Evolutionary conservation across 2,329 filamentous ascomycete species (phyloP), one percentile per base, ranked within the genome.

Genomic region (Arthrobotrys megalospora): DNA sequence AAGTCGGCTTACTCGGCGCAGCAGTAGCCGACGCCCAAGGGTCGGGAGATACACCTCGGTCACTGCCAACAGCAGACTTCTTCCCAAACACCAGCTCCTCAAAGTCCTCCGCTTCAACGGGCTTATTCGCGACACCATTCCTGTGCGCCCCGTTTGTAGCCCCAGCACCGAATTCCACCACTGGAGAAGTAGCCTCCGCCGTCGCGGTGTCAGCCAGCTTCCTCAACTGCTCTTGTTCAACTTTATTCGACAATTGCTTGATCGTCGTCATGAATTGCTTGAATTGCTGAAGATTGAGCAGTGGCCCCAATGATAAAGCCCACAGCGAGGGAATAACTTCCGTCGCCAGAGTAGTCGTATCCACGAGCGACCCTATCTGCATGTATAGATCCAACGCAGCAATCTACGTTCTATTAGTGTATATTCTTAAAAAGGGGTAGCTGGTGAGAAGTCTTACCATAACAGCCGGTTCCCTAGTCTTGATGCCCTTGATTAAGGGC

Each of bases 391-490:
- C 91, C 38, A 98, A 87, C 0, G 94, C 92, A 5, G 95, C 94
- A 87, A 98, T 92, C 79, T 80, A 76, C 12, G 85, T 85, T 41
- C 6, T 6, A 47, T 67, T 60, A 80, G 41, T 14, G 28, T 60
- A 45, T 24, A 50, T n/a, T 32, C 28, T 7, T 3, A 11, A 41
- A 45, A 34, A 14, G 24, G 24, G 3, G 36, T 8, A 45, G 41
- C n/a, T 1, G 0, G 32, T 43, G 19, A 34, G 21, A 6, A 14
- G 7, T 80, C 84, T 80, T 83, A 86, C 86, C 93, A 98, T 98
- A 8, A 99, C 96, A 6, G 94, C 94, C 0, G 96, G 96, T 84
- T 99, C 96, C 83, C 97, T 98, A 0, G 96, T 99, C 85, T 97
- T 98, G 86, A 99, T 98, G 1, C 88, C 94, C 82, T 93, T 94